Conservation (phyloP, 108 stramenopile species). For the Cyclotella choctawhatcheeana region DNA sequence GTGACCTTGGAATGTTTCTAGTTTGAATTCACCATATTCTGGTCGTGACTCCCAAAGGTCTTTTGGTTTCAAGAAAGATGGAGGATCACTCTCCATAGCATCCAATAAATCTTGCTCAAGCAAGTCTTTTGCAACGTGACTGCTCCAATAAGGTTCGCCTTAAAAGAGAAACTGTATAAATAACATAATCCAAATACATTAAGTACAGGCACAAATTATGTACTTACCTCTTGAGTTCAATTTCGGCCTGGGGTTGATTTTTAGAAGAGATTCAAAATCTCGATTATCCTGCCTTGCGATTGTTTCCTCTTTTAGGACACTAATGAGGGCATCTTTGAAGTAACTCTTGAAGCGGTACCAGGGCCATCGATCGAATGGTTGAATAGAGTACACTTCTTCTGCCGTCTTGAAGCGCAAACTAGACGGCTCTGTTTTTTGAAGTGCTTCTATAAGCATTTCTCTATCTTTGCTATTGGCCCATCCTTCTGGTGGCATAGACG, state of each 20-base stretch:
- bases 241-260: background rate
- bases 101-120: conserved; percentile 1
- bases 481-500: background rate
- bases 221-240: background rate
- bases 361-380: conserved; percentile 1
- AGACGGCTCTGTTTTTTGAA: background rate
- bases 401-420: background rate
- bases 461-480: background rate
- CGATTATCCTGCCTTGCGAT: background rate
- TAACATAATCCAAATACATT: background rate
- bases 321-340: background rate
- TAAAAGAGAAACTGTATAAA: background rate
- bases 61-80: background rate
- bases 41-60: background rate
- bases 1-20: background rate
- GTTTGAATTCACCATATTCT: background rate
- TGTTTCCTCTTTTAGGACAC: background rate
- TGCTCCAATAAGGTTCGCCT: background rate
- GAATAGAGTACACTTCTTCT: background rate
- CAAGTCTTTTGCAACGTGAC: background rate
- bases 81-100: background rate
- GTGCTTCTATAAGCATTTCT: background rate
- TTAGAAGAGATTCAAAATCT: background rate
- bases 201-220: background rate
- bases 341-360: background rate